These are phyloP conservation scores for Fistulifera solaris DNA, from an alignment of 108 stramenopile species.

Conservation along the genomic window DNA sequence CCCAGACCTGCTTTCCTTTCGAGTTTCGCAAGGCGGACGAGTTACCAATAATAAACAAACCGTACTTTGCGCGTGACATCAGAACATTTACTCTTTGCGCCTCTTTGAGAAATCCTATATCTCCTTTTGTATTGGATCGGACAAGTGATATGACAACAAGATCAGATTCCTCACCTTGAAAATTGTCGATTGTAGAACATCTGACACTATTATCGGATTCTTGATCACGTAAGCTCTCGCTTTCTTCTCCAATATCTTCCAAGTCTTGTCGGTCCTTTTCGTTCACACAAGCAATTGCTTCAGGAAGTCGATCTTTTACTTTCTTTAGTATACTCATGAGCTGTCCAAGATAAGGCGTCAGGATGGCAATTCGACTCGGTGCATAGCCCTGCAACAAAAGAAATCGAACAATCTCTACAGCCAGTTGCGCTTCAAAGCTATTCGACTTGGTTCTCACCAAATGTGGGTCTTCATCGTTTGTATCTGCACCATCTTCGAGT, in stretches of 20 bases:
- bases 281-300: conserved; percentile 23
- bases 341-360: conserved; percentile 49
- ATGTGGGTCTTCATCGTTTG: conserved; percentile 7
- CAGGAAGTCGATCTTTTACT: conserved; percentile 16
- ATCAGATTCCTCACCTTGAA: conserved; percentile 88
- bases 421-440: conserved; percentile 21
- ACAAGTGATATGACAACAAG: conserved; percentile 74
- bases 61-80: conserved; percentile 63
- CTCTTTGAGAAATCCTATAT: conserved; percentile 81
- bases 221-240: neutral
- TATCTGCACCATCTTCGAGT: conserved; percentile 19
- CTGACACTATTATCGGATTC: conserved; percentile 13
- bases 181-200: conserved; percentile 66
- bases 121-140: conserved; percentile 45
- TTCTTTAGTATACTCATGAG: conserved; percentile 17
- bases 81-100: conserved; percentile 83
- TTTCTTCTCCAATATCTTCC: conserved; percentile 18
- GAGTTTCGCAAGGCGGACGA: conserved; percentile 12
- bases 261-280: conserved; percentile 17
- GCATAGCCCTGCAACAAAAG: conserved; percentile 41
- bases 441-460: conserved; percentile 29
- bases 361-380: conserved; percentile 21
- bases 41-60: conserved; percentile 40
- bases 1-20: conserved; percentile 23
- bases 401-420: conserved; percentile 33